Evolutionary conservation across 495 filamentous ascomycete genomes (phyloP).

Genomic region (Massariosphaeria phaeospora): DNA sequence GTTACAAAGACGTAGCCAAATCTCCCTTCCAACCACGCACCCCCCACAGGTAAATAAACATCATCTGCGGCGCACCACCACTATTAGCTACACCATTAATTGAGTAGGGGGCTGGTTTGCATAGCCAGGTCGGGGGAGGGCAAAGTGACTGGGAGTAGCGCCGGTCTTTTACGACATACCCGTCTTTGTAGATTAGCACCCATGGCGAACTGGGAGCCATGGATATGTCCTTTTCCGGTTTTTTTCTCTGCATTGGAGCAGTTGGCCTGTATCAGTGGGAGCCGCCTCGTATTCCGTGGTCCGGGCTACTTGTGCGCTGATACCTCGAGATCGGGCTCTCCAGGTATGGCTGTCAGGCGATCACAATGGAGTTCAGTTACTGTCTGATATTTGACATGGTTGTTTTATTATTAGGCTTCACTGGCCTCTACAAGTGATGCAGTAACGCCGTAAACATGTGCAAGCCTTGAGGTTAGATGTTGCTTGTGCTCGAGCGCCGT

Average conservation of each 20-base stretch:
- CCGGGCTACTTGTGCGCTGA: conserved; percentile 2
- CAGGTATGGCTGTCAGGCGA: conserved; percentile 11
- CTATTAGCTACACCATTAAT: conserved; percentile 8
- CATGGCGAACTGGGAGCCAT: conserved; percentile 33
- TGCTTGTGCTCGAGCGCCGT: no score
- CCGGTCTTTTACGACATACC: conserved; percentile 8
- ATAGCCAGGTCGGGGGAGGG: not conserved
- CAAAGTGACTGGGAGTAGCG: conserved; percentile 8
- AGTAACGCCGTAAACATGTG: no score
- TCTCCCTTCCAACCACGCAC: no score
- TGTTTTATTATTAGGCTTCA: no score
- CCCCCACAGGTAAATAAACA: not conserved
- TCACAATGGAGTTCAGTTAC: conserved; percentile 25
- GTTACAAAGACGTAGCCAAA: not conserved
- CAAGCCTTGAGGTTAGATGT: no score
- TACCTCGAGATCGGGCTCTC: not conserved
- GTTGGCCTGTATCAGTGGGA: conserved; percentile 16
- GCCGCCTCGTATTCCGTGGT: not conserved
- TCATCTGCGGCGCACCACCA: not conserved
- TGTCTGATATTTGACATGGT: no score
- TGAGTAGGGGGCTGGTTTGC: conserved; percentile 2
- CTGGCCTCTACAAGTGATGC: no score
- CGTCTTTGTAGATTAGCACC: conserved; percentile 31
- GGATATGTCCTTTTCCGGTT: conserved; percentile 28
- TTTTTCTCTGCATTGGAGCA: conserved; percentile 28